Evolutionary conservation across 2,329 filamentous ascomycete genomes (phyloP), one percentile per base, ranked within the genome.

Genomic region (Clarireedia monteithiana): DNA sequence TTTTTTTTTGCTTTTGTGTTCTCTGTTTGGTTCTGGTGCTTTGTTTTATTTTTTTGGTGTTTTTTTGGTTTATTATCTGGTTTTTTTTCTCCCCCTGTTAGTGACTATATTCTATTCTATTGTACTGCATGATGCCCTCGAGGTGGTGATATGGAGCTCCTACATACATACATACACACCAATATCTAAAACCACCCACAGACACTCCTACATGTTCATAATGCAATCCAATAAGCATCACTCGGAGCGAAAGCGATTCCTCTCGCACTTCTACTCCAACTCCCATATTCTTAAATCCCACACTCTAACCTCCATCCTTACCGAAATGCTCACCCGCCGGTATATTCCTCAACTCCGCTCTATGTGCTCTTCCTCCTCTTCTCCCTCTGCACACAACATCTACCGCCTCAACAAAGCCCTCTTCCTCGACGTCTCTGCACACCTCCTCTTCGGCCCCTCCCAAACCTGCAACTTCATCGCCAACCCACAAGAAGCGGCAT

Each of bases 261-360:
- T 55, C 14, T 23, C 24, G 12, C 46, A 34, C 12, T 34, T 50
- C 9, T 55, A 45, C 17, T 55, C 46, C 20, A 49, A 55, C 42
- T 50, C 46, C 7, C 42, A 40, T 5, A 45, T 55, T 15, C 26
- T 30, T 1, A 10, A 20, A 5, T 55, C 53, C 14, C n/a, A 20
- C 5, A 14, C 20, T 4, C 34, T 55, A 20, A 36, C 10, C 6
- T 17, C 30, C 12, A 42, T 38, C 26, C 9, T 50, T 7, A 34
- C 30, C 6, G 36, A 6, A 5, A 44, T 55, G 12, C n/a, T 30
- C 20, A 17, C n/a, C 15, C 12, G 26, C 6, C n/a, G 24, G 6
- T 45, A 15, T n/a, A 23, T 50, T 34, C 46, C 47, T 17, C 20
- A 12, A 24, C 27, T 30, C 27, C 27, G 7, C 27, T 9, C 7